Evolutionary conservation across 345 rosid genomes (phyloP), one percentile per base, ranked within the genome.

Genomic region (Eucalyptus pauciflora): DNA sequence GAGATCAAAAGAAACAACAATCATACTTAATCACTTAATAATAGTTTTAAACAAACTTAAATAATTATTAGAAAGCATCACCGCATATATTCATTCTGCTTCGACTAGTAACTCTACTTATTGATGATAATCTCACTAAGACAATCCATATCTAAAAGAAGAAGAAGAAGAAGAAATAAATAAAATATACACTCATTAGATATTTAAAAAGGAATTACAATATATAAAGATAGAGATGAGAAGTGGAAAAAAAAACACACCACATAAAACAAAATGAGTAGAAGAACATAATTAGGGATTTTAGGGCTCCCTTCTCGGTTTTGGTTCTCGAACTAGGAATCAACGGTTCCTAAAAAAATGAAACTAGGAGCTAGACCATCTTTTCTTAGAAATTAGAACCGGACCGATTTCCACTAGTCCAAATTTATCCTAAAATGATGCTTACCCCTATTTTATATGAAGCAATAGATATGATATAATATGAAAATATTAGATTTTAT

Each of bases 361-460:
- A 24, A 24, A 56, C 62, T 24, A 22, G 0, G 13, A 56, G 62
- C 3, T 24, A 56, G 1, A 56, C 29, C 13, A 56, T 24, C 3
- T 56, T 22, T 56, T 24, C 5, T 24, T 56, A 22, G 2, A 56
- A 56, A 4, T 0, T 22, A 24, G 5, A 56, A 56, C 12, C 0
- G 2, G 0, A 20, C 27, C 13, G 0, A 56, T 56, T 56, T 24
- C 0, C 12, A 56, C 6, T 2, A 4, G 1, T 56, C 3, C 3
- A 9, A 24, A 22, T 9, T 24, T 56, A 8, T 24, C 29, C 2
- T 56, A 10, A 22, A 4, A 56, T 0, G 6, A 56, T 2, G 5
- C 6, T 56, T 25, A 3, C 13, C 29, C 62, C 29, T 56, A 22
- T 4, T 56, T 56, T 25, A 56, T 56, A 56, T 10, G 13, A 56